Conservation (phyloP, 768 basidiomycete species). For the Leccinum obscurum region DNA sequence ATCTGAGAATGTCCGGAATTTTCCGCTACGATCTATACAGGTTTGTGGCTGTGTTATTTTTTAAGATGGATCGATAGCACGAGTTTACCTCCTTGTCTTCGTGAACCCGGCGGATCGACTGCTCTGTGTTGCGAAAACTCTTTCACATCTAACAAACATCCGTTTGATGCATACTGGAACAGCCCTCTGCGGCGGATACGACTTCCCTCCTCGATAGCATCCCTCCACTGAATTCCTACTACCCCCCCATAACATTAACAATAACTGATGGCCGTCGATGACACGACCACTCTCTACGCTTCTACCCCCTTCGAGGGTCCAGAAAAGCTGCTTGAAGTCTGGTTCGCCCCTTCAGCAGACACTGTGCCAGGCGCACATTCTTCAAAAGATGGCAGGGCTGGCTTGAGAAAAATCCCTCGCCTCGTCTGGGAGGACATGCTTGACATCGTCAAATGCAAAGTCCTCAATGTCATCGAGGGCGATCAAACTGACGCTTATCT, state of each 20-base stretch:
- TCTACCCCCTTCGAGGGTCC: conserved; percentile 84
- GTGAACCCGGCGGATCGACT: conserved; percentile 17
- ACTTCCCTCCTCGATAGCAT: conserved; percentile 51
- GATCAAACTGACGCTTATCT: conserved; percentile 94
- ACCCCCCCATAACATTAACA: neutral
- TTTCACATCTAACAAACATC: conserved; percentile 16
- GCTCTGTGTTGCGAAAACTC: conserved; percentile 17
- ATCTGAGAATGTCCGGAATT: conserved; percentile 3
- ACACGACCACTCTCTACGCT: conserved; percentile 23
- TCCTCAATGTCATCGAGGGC: conserved; percentile 87
- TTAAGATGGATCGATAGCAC: conserved; percentile 11
- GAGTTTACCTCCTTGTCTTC: conserved; percentile 14
- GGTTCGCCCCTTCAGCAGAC: conserved; percentile 85
- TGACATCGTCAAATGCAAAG: conserved; percentile 93
- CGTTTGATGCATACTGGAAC: conserved; percentile 47
- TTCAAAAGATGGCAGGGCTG: conserved; percentile 48
- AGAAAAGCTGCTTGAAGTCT: conserved; percentile 94
- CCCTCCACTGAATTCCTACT: conserved; percentile 19
- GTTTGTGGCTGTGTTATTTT: conserved; percentile 24
- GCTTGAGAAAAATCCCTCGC: conserved; percentile 75
- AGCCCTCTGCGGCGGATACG: conserved; percentile 37
- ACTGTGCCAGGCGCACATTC: conserved; percentile 49
- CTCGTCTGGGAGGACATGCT: conserved; percentile 96
- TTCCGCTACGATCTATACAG: conserved; percentile 25
- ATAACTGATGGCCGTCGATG: conserved; percentile 27